phyloP scores from a whole-genome alignment of 31 red algal species.

The Odonthalia washingtoniensis region DNA sequence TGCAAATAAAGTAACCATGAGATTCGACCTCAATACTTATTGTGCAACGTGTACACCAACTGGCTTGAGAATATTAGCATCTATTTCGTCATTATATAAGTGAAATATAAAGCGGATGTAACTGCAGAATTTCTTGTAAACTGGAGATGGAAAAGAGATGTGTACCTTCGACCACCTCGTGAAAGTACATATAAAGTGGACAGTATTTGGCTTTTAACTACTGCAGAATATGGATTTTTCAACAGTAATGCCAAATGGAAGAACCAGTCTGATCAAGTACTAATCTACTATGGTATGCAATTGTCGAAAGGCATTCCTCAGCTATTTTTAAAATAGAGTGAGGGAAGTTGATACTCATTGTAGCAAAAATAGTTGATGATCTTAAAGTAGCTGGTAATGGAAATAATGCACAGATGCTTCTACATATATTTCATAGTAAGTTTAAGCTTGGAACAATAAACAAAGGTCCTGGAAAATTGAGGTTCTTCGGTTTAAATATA shows the following conservation, averaged over 20 bases:
- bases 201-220: too few relatives aligned
- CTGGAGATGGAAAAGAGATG: conserved; percentile 42
- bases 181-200: not conserved
- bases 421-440: too few relatives aligned
- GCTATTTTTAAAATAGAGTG: not conserved
- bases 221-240: conserved; percentile 27
- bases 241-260: conserved; percentile 42
- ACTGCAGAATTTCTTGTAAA: conserved; percentile 43
- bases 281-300: not conserved
- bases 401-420: too few relatives aligned
- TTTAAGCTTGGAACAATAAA: too few relatives aligned
- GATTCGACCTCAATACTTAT: not conserved
- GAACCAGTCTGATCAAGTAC: not conserved
- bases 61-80: conserved; percentile 40
- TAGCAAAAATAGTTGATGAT: conserved; percentile 35
- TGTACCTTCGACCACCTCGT: conserved; percentile 19
- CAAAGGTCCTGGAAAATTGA: too few relatives aligned
- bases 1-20: not conserved
- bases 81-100: conserved; percentile 15
- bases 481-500: too few relatives aligned
- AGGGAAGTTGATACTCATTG: not conserved
- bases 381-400: conserved; percentile 4
- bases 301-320: not conserved
- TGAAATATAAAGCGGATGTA: conserved; percentile 38
- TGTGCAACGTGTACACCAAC: conserved; percentile 35